These are phyloP conservation scores for Phytophthora boehmeriae DNA, from an alignment of 352 stramenopile species.

Conservation along the genomic window DNA sequence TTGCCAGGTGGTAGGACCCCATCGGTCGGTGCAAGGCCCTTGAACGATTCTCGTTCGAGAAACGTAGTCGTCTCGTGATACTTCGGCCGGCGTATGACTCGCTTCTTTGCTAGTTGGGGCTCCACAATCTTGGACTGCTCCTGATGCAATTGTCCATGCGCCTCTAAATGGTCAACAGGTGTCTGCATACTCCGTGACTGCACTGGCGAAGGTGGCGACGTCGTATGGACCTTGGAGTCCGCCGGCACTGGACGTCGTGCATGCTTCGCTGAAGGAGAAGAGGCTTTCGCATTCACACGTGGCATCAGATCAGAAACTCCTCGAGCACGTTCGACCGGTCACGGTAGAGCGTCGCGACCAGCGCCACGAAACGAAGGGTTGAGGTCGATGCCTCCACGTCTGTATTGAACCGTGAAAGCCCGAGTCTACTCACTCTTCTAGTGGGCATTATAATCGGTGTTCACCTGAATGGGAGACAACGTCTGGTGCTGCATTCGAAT, in stretches of 20 bases:
- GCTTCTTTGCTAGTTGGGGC: conserved; percentile 34
- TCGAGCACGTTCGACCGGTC: conserved; percentile 26
- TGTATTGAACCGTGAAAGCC: conserved; percentile 12
- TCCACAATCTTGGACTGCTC: conserved; percentile 1
- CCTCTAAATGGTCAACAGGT: background rate
- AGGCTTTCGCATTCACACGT: conserved; percentile 8
- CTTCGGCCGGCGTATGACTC: conserved; percentile 38
- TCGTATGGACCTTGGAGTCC: background rate
- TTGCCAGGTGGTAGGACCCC: conserved; percentile 5
- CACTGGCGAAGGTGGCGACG: background rate
- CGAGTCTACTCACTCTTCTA: conserved; percentile 9
- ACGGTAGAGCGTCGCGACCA: conserved; percentile 15
- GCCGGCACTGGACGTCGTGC: conserved; percentile 2
- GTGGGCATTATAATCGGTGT: background rate
- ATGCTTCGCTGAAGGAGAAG: conserved; percentile 9
- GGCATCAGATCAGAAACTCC: conserved; percentile 12
- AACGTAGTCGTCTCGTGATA: conserved; percentile 56
- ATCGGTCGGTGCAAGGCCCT: conserved; percentile 18
- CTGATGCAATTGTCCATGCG: background rate
- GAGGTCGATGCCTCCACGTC: background rate
- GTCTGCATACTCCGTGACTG: conserved; percentile 3
- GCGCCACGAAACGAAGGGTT: conserved; percentile 8
- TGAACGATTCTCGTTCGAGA: conserved; percentile 42
- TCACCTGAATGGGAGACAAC: conserved; percentile 33
- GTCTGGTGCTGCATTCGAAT: conserved; percentile 38